phyloP scores from a whole-genome alignment of 805 yeast species.

The Metschnikowia drakensbergensis region DNA sequence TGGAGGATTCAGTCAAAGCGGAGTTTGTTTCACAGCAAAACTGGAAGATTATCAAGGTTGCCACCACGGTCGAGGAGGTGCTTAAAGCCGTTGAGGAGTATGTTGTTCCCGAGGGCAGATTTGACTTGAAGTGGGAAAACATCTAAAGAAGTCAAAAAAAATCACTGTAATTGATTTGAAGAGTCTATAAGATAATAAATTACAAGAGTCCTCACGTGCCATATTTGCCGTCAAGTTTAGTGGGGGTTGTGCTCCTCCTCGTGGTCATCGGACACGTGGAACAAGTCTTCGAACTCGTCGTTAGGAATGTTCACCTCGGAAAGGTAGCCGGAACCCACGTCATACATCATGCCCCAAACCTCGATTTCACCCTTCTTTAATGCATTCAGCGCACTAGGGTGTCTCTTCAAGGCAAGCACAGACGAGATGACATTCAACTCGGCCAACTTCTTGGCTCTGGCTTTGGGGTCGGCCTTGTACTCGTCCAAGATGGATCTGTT shows the following conservation, averaged over 20 bases:
- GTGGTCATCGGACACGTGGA: conserved; percentile 33
- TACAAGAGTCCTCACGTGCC: not conserved
- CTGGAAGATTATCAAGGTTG: conserved; percentile 65
- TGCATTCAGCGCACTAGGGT: conserved; percentile 20
- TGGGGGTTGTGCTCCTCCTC: conserved; percentile 25
- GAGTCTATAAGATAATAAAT: not conserved
- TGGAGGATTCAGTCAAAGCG: conserved; percentile 52
- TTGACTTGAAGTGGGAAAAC: conserved; percentile 63
- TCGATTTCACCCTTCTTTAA: conserved; percentile 20
- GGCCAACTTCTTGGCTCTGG: conserved; percentile 19
- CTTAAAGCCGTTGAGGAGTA: conserved; percentile 57
- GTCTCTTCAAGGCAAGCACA: conserved; percentile 20
- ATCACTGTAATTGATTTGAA: not conserved
- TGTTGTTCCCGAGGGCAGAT: conserved; percentile 67
- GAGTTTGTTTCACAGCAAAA: conserved; percentile 70
- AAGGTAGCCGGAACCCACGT: conserved; percentile 20
- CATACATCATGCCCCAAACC: conserved; percentile 23
- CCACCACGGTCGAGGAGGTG: conserved; percentile 65
- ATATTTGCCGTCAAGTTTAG: conserved; percentile 5
- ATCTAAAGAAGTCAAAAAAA: conserved; percentile 11
- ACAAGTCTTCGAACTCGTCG: conserved; percentile 43
- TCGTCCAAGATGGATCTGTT: conserved; percentile 15
- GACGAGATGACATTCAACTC: conserved; percentile 20
- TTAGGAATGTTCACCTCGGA: conserved; percentile 26
- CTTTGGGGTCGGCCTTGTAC: conserved; percentile 16